These are phyloP conservation scores for Microdochium paspali DNA, from an alignment of 2,329 filamentous ascomycete genomes.

Conservation along the genomic window DNA sequence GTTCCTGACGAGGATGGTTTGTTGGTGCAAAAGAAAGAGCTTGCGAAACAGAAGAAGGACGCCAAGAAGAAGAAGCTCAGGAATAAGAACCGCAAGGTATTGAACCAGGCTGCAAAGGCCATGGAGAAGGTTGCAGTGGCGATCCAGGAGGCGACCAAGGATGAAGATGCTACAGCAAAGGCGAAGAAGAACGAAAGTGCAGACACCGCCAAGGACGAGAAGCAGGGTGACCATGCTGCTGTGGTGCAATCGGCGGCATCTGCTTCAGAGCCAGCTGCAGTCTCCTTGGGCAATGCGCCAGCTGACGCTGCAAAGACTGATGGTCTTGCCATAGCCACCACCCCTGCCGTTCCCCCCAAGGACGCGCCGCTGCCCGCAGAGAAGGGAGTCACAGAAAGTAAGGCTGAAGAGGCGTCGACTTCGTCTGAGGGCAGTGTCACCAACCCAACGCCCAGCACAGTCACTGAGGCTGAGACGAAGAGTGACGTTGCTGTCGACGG, in stretches of 20 bases:
- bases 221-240: conserved; percentile 10
- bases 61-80: conserved; percentile 27
- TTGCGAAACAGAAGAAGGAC: conserved; percentile 26
- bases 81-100: conserved; percentile 26
- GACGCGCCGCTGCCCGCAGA: conserved; percentile 1
- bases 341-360: conserved; percentile 8
- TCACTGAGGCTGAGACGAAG: conserved; percentile 5
- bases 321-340: conserved; percentile 8
- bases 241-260: conserved; percentile 5
- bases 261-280: conserved; percentile 5
- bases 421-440: not conserved
- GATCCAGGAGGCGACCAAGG: conserved; percentile 4
- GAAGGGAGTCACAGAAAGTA: conserved; percentile 1
- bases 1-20: conserved; percentile 37
- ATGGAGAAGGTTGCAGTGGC: conserved; percentile 17
- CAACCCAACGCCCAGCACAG: conserved; percentile 10
- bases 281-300: not conserved
- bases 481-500: conserved; percentile 5
- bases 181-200: conserved; percentile 14
- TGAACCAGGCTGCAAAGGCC: conserved; percentile 26
- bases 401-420: conserved; percentile 6
- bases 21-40: conserved; percentile 15
- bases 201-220: conserved; percentile 11
- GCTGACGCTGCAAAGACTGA: not conserved
- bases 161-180: conserved; percentile 16